Conservation (phyloP, 2,329 filamentous ascomycete species). For the Beauveria scarabaeidicola region DNA sequence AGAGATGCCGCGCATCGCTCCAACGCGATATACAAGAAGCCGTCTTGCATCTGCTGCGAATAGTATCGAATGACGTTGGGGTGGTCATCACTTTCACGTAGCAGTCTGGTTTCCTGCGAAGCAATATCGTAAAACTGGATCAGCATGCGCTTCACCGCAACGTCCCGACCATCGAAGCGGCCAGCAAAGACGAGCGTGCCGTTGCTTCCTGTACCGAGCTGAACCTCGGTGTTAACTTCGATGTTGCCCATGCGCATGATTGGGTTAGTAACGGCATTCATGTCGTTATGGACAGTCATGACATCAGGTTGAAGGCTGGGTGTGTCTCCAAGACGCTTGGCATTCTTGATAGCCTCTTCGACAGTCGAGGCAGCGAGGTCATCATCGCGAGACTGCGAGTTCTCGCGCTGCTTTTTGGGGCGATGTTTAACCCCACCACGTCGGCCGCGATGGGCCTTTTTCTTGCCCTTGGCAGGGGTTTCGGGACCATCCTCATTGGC, state of each 20-base stretch:
- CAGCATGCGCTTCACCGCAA: conserved; percentile 94
- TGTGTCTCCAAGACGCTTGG: conserved; percentile 48
- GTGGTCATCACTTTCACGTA: conserved; percentile 92
- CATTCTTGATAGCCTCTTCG: conserved; percentile 53
- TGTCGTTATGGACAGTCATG: conserved; percentile 46
- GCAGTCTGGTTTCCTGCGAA: conserved; percentile 80
- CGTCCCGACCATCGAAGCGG: conserved; percentile 85
- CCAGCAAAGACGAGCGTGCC: conserved; percentile 95
- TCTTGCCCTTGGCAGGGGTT: conserved; percentile 48
- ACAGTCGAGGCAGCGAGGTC: conserved; percentile 37
- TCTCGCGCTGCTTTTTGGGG: conserved; percentile 47
- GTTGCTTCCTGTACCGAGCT: conserved; percentile 76
- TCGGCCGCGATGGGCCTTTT: conserved; percentile 61
- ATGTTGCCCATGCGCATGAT: conserved; percentile 55
- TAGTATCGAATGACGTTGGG: conserved; percentile 94
- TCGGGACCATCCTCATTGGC: conserved; percentile 13
- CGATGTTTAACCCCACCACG: conserved; percentile 63
- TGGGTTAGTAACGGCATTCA: conserved; percentile 51
- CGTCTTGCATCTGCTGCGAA: conserved; percentile 77
- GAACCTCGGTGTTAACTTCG: conserved; percentile 54
- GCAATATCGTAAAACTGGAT: conserved; percentile 94
- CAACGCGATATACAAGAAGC: conserved; percentile 92
- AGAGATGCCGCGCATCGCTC: conserved; percentile 91
- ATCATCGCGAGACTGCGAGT: conserved; percentile 41
- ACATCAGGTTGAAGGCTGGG: conserved; percentile 53